Evolutionary conservation across 441 rosid species (phyloP).

Genomic region (Hura crepitans): DNA sequence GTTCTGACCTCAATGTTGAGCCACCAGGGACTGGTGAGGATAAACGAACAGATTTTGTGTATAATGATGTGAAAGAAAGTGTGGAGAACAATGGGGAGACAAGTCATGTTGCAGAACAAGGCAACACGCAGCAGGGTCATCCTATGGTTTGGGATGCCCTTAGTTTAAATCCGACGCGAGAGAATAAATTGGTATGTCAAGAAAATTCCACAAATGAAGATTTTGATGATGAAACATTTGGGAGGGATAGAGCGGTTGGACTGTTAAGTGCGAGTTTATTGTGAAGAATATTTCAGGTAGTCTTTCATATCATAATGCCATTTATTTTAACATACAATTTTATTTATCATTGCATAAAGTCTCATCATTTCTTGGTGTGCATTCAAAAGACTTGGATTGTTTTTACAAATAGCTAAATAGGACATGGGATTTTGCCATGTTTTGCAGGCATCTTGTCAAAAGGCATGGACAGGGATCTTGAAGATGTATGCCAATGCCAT

Average conservation of each 20-base stretch:
- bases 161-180: slow-evolving; percentile 43
- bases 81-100: slow-evolving; percentile 43
- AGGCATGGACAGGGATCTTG: slow-evolving; percentile 18
- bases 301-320: slow-evolving; percentile 23
- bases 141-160: slow-evolving; percentile 56
- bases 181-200: slow-evolving; percentile 62
- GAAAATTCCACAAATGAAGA: slow-evolving; percentile 87
- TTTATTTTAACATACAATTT: not conserved
- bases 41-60: slow-evolving; percentile 40
- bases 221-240: slow-evolving; percentile 68
- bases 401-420: not conserved
- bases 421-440: not conserved
- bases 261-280: slow-evolving; percentile 44
- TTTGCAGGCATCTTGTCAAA: slow-evolving; percentile 36
- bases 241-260: slow-evolving; percentile 42
- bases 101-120: slow-evolving; percentile 38
- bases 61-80: slow-evolving; percentile 42
- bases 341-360: not conserved
- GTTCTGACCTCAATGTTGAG: slow-evolving; percentile 64
- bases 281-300: slow-evolving; percentile 47
- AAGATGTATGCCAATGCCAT: slow-evolving; percentile 11
- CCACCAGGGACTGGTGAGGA: slow-evolving; percentile 41
- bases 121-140: slow-evolving; percentile 39
- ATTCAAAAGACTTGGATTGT: not conserved
- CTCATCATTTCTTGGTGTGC: not conserved